Evolutionary conservation across 306 rosid genomes (phyloP).

Genomic region (Dryas alaskensis): DNA sequence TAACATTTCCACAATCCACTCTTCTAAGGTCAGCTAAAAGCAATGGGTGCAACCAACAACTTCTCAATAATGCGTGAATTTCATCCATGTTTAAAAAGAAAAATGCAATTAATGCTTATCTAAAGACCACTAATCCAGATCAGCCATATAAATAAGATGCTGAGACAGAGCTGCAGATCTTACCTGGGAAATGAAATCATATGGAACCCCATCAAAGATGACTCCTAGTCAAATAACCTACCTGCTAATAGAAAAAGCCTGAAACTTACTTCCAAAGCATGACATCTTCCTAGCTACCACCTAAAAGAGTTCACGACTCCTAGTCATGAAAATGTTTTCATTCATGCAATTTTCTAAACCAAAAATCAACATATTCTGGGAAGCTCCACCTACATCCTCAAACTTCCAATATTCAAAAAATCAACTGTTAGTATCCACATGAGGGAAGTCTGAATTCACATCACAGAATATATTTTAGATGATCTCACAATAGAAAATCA

Average conservation of each 20-base stretch:
- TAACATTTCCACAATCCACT: neutral
- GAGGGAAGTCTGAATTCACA: constrained; percentile 14
- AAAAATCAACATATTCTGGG: neutral
- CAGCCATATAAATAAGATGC: neutral
- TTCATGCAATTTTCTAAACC: constrained; percentile 8
- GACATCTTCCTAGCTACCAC: constrained; percentile 25
- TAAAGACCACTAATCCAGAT: neutral
- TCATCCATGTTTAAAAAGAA: neutral
- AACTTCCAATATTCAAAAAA: neutral
- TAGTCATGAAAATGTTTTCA: neutral
- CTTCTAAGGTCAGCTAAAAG: neutral
- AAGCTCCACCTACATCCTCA: constrained; percentile 21
- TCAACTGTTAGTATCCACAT: constrained; percentile 18
- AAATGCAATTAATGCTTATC: neutral
- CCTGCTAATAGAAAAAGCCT: constrained; percentile 16
- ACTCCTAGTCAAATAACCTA: constrained; percentile 3
- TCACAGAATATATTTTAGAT: constrained; percentile 3
- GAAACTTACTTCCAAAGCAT: constrained; percentile 32
- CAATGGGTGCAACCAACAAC: neutral
- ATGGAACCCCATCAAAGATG: no score
- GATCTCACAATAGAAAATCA: constrained; percentile 11
- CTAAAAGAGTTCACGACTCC: neutral
- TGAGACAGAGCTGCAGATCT: neutral
- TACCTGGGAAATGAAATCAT: neutral
- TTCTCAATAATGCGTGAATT: neutral